A percentile compares a stretch with the other conserved stretches of the same genome.
Evolutionary conservation across 768 basidiomycete species (phyloP).

Genomic region (Sporobolomyces phaffii): DNA sequence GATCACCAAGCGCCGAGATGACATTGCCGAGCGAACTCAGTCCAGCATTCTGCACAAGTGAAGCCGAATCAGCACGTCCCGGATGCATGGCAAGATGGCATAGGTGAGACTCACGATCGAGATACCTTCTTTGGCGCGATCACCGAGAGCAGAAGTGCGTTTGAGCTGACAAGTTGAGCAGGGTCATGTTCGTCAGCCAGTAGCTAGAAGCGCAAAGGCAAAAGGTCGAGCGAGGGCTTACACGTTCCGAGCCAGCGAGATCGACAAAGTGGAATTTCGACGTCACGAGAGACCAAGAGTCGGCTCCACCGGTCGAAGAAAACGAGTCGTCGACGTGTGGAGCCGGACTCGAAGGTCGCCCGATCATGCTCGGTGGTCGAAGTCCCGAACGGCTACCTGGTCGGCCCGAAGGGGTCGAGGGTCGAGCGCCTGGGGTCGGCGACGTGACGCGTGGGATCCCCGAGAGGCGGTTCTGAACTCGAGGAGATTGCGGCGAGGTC

Average conservation of each 20-base stretch:
- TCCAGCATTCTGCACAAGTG: slow-evolving; percentile 63
- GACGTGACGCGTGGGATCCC: slow-evolving; percentile 25
- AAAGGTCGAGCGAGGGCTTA: slow-evolving; percentile 50
- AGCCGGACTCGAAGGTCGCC: background rate
- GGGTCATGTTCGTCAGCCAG: no score
- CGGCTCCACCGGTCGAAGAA: slow-evolving; percentile 48
- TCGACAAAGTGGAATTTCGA: slow-evolving; percentile 99
- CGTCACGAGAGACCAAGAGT: slow-evolving; percentile 81
- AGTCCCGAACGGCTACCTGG: slow-evolving; percentile 27
- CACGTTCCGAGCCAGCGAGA: slow-evolving; percentile 90
- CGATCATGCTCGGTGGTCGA: slow-evolving; percentile 33
- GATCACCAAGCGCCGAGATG: slow-evolving; percentile 94
- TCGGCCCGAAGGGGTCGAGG: slow-evolving; percentile 15
- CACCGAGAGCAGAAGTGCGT: slow-evolving; percentile 89
- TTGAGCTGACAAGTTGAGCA: slow-evolving; percentile 64
- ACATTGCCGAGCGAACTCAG: slow-evolving; percentile 95
- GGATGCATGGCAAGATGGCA: no score
- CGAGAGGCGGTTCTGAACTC: slow-evolving; percentile 17
- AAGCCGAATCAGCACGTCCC: background rate
- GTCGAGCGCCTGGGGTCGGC: slow-evolving; percentile 19
- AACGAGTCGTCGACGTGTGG: slow-evolving; percentile 52
- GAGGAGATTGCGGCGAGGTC: slow-evolving; percentile 17
- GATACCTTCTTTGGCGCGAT: slow-evolving; percentile 89
- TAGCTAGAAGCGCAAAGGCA: no score
- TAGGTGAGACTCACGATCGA: slow-evolving; percentile 13